Evolutionary conservation across 108 stramenopile genomes (phyloP), one percentile per base, ranked within the genome.

Genomic region (Pseudonitzschia multistriata): DNA sequence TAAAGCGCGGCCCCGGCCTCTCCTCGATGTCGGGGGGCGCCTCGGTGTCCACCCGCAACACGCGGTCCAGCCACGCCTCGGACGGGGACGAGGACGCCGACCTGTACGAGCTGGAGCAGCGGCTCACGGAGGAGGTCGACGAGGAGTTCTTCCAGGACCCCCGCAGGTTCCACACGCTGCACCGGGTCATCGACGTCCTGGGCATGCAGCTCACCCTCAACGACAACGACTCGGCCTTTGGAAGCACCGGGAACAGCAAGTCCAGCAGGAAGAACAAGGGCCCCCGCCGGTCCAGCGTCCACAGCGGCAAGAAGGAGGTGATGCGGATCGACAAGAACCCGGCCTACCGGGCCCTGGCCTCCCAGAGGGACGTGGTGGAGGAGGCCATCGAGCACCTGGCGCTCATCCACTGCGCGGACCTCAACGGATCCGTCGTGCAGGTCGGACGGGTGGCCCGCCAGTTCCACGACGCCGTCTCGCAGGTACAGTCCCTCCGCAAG

Each of bases 311-410:
- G 52, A 34, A 39, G 14, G 40, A 36, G 13, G 42, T 35, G 71
- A 24, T 13, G 19, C 19, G 62, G 48, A 40, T 61, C 63, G 56
- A 71, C 40, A 69, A 80, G 21, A 87, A 88, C 45, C 84, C 84
- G 0, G 83, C 84, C 42, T 90, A 93, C 64, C 40, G 62, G 5
- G 59, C 66, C 24, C 47, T 91, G 10, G 78, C 80, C 50, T 64
- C 67, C 10, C 92, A 93, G 59, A 83, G 87, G 29, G 29, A 66
- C 24, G 55, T 86, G 11, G 89, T 91, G 0, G 92, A 93, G 77
- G 87, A 83, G 67, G 88, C 89, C 56, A 91, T 93, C 69, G 92
- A 93, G 62, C 85, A 91, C 54, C 77, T 91, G 88, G 87, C 87
- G 2, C 74, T 93, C 21, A 74, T 73, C 49, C 89, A 93, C 62